Percentiles rank a stretch among this genome's conserved stretches.
These are phyloP conservation scores for Avicennia marina DNA, from an alignment of 257 asterid genomes.

Conservation along the genomic window DNA sequence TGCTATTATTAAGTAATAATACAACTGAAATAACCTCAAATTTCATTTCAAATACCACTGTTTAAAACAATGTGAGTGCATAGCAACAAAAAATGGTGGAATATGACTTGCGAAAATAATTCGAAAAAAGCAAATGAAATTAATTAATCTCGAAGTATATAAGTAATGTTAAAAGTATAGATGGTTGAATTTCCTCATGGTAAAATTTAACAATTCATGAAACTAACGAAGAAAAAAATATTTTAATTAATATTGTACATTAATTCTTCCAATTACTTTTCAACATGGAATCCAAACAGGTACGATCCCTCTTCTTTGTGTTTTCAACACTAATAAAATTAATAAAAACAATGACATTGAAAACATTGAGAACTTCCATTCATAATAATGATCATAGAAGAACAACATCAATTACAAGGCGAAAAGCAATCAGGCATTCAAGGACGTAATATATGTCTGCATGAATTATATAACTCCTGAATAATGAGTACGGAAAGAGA, in stretches of 20 bases:
- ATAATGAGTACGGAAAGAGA: background rate
- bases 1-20: no score
- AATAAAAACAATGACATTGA: background rate
- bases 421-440: slow-evolving; percentile 9
- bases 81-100: background rate
- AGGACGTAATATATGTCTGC: slow-evolving; percentile 1
- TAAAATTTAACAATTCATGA: background rate
- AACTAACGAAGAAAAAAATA: no score
- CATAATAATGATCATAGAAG: background rate
- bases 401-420: background rate
- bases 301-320: no score
- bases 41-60: no score
- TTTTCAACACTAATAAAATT: no score
- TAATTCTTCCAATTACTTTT: no score
- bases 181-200: background rate
- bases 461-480: background rate
- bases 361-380: background rate
- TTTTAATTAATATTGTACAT: no score
- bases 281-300: no score
- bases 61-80: background rate
- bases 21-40: no score
- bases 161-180: background rate
- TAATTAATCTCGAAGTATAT: background rate
- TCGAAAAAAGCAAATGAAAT: background rate
- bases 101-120: background rate